Evolutionary conservation across 805 yeast genomes (phyloP).

Genomic region (Wickerhamiella domercqiae): DNA sequence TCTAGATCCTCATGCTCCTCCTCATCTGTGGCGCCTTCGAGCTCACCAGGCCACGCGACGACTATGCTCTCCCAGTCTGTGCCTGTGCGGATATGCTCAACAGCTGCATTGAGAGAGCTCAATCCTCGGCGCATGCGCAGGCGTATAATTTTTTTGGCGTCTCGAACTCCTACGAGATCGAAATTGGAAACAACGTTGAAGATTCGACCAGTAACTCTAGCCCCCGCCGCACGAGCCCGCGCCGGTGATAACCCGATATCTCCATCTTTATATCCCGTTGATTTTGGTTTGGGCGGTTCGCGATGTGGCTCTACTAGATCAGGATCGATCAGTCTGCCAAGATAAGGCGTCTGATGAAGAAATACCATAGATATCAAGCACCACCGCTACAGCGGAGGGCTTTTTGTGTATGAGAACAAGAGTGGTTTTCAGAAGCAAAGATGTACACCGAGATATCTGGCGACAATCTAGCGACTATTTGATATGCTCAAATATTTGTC

Average conservation of each 20-base stretch:
- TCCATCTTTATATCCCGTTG: slow-evolving; percentile 4
- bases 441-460: too few species aligned
- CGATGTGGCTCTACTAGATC: slow-evolving; percentile 9
- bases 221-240: slow-evolving; percentile 14
- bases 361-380: not conserved
- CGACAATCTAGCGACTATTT: too few species aligned
- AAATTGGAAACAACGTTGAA: slow-evolving; percentile 52
- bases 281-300: slow-evolving; percentile 2
- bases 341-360: slow-evolving; percentile 15
- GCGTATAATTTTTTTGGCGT: slow-evolving; percentile 31
- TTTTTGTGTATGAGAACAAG: too few species aligned
- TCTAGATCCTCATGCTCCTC: slow-evolving; percentile 24
- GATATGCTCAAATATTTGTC: too few species aligned
- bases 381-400: too few species aligned
- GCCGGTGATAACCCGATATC: slow-evolving; percentile 12
- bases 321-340: slow-evolving; percentile 18
- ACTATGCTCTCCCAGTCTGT: slow-evolving; percentile 78
- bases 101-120: slow-evolving; percentile 67
- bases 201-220: slow-evolving; percentile 44
- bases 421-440: too few species aligned
- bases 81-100: slow-evolving; percentile 34
- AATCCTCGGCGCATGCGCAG: slow-evolving; percentile 51
- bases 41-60: slow-evolving; percentile 94
- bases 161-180: slow-evolving; percentile 43
- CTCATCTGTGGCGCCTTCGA: slow-evolving; percentile 24